These are phyloP conservation scores for Filosporella fistucella DNA, from an alignment of 495 filamentous ascomycete species.

Conservation along the genomic window DNA sequence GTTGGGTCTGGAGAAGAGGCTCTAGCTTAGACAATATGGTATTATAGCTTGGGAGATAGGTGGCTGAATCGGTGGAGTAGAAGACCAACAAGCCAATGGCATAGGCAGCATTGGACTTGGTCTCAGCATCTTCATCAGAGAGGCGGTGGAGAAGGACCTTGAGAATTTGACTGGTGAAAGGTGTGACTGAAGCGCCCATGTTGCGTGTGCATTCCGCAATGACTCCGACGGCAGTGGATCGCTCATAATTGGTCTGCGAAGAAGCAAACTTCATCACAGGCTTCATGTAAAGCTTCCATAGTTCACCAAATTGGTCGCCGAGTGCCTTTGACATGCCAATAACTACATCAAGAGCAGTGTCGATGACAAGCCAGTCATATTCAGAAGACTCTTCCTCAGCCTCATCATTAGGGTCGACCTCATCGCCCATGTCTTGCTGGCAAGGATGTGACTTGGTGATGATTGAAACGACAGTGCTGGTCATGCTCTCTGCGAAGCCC, in stretches of 20 bases:
- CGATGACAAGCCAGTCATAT: slow-evolving; percentile 95
- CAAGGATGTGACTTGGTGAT: slow-evolving; percentile 87
- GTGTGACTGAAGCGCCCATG: slow-evolving; percentile 75
- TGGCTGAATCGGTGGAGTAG: slow-evolving; percentile 66
- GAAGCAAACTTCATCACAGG: slow-evolving; percentile 82
- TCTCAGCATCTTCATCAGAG: slow-evolving; percentile 84
- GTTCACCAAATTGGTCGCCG: slow-evolving; percentile 72
- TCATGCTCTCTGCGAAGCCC: slow-evolving; percentile 55
- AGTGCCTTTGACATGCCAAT: slow-evolving; percentile 78
- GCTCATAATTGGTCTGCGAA: slow-evolving; percentile 78
- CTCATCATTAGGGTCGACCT: slow-evolving; percentile 58
- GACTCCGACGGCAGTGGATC: slow-evolving; percentile 81
- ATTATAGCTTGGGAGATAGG: slow-evolving; percentile 67
- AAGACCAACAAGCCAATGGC: slow-evolving; percentile 79
- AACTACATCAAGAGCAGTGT: slow-evolving; percentile 87
- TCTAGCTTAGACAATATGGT: slow-evolving; percentile 80
- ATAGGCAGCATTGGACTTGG: slow-evolving; percentile 91
- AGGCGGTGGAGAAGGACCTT: slow-evolving; percentile 84
- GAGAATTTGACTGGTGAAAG: slow-evolving; percentile 68
- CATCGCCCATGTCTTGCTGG: slow-evolving; percentile 82
- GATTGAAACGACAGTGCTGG: slow-evolving; percentile 53
- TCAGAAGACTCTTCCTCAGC: slow-evolving; percentile 80
- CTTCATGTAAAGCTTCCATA: slow-evolving; percentile 94
- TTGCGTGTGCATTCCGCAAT: slow-evolving; percentile 87
- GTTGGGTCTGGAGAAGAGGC: slow-evolving; percentile 68